Evolutionary conservation across 176 grass and related monocot genomes (phyloP).

Genomic region (Secale cereale): DNA sequence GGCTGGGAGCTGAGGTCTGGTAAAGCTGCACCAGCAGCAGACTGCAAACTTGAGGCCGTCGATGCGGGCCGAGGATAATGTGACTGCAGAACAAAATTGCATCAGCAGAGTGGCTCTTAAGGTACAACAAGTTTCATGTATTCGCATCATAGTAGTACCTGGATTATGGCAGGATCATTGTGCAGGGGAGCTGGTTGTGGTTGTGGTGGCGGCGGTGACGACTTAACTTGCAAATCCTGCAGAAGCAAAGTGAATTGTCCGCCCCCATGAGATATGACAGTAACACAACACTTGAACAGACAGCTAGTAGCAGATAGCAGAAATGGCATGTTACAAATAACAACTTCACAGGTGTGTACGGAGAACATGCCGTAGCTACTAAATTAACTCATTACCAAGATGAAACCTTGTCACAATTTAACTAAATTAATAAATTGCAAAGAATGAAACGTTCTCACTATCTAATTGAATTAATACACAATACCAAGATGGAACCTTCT

Average conservation of each 20-base stretch:
- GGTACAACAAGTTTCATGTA: not conserved
- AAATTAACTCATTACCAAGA: not conserved
- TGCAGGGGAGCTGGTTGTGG: conserved; percentile 51
- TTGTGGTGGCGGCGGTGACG: conserved; percentile 36
- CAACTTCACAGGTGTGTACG: not conserved
- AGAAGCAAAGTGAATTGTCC: conserved; percentile 19
- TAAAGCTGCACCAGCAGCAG: conserved; percentile 56
- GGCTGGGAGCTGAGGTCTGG: conserved; percentile 62
- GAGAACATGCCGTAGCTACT: not conserved
- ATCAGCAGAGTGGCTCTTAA: conserved; percentile 9
- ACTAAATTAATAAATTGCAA: not conserved
- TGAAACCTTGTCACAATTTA: not conserved
- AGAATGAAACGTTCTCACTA: not conserved
- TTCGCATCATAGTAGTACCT: conserved; percentile 38
- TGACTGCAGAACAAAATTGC: conserved; percentile 44
- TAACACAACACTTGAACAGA: not conserved
- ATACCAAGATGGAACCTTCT: not conserved
- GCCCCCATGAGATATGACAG: not conserved
- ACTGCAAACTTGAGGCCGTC: conserved; percentile 52
- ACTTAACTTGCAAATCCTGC: conserved; percentile 89
- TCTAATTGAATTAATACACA: not conserved
- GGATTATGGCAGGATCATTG: conserved; percentile 89
- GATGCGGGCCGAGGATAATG: conserved; percentile 62
- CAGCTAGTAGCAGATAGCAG: not conserved
- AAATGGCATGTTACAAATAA: not conserved